phyloP scores from a whole-genome alignment of 805 yeast species.

The Barnettozyma sucrosica region DNA sequence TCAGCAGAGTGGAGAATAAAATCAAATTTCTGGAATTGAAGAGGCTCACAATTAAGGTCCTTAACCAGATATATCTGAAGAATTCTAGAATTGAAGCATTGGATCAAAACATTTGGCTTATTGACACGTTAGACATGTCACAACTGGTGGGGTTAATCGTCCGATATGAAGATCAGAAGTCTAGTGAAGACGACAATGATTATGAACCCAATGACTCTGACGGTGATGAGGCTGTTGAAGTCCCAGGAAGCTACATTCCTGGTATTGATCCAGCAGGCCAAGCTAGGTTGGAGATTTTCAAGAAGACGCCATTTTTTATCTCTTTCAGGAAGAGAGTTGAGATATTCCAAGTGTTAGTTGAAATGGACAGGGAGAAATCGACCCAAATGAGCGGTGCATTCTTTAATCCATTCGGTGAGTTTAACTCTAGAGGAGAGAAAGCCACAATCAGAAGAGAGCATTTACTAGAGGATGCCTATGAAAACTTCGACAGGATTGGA shows the following conservation, averaged over 20 bases:
- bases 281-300: conserved; percentile 44
- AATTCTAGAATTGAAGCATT: conserved; percentile 57
- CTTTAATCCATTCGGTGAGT: conserved; percentile 10
- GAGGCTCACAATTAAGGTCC: conserved; percentile 40
- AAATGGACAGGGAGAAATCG: conserved; percentile 39
- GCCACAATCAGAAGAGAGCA: conserved; percentile 65
- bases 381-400: conserved; percentile 3
- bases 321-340: conserved; percentile 70
- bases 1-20: neutral
- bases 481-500: conserved; percentile 49
- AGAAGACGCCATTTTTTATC: conserved; percentile 71
- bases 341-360: conserved; percentile 60
- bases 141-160: conserved; percentile 33
- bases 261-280: conserved; percentile 12
- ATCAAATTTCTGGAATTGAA: conserved; percentile 20
- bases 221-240: neutral
- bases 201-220: conserved; percentile 20
- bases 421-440: conserved; percentile 19
- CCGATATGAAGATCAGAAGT: conserved; percentile 37
- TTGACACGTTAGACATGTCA: conserved; percentile 30
- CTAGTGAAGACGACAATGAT: conserved; percentile 8
- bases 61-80: conserved; percentile 60
- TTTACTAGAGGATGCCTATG: conserved; percentile 70
- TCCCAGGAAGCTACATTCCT: neutral
- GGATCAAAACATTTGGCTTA: conserved; percentile 49